Evolutionary conservation across 805 yeast species (phyloP), one percentile per base, ranked within the genome.

Genomic region (Myxozyma lipomycoides): DNA sequence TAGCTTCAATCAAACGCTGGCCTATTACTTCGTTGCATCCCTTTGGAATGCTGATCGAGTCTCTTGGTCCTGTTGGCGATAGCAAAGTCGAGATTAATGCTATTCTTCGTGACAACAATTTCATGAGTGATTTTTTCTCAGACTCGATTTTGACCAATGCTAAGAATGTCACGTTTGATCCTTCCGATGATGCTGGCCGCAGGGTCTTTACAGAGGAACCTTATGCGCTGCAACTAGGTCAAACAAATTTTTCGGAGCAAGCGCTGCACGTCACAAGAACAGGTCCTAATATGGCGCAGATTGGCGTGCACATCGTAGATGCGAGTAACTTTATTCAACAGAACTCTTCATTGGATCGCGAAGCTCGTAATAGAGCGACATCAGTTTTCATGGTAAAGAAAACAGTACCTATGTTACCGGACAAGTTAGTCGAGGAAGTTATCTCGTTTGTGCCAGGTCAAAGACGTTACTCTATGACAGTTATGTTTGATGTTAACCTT

Each of bases 21-120:
- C 98, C 98, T 64, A 93, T 93, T 68, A 93, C 98, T 7, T 91
- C 98, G 0, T 77, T 93, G 67, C 98, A 93, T 73, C 98, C 98
- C 3, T 93, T 93, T 65, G 98, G 98, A 62, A 89, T 96, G 26
- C 73, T 93, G 50, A 84, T 91, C 23, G 85, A 90, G 41, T 86
- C 86, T 61, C 73, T 93, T 55, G 98, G 98, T 22, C 77, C 80
- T 35, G 80, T 86, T 62, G 86, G 82, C 58, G 91, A 84, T 56
- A 77, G 82, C 2, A 73, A 76, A 21, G 86, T 91, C 38, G 96
- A 89, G 67, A 79, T 89, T 54, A 91, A 84, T 66, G 87, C 97
- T 0, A 84, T 93, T 48, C 74, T 93, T 59, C 81, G 97, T 63
- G 98, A 72, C 58, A 71, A 70, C 59, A 75, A 72, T 51, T 75